Evolutionary conservation across 1,139 yeast species (phyloP), one percentile per base, ranked within the genome.

Genomic region (Yamadazyma triangularis): DNA sequence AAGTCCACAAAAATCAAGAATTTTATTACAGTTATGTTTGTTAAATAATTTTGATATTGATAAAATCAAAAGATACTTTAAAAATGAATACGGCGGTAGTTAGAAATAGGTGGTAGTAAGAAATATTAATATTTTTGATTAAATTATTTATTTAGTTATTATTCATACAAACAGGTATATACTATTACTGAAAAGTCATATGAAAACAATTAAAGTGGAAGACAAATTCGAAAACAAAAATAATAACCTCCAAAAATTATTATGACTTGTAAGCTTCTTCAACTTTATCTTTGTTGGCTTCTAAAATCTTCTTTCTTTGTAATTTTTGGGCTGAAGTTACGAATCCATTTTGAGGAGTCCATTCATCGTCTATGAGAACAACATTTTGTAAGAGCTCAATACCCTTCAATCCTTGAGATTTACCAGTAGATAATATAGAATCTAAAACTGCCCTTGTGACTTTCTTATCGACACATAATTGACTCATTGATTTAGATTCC

Each of bases 261-360:
- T n/a, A n/a, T 18, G 7, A 21, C n/a, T 4, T 19, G 22, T 28
- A 29, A 26, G 38, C 36, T 13, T 25, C 38, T n/a, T 79, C 82
- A 42, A 83, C 86, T 38, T 67, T 64, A 14, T 64, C 67, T 52
- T 77, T 56, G 49, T 76, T 79, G 38, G 77, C 77, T 25, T 70
- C 77, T 51, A 87, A 67, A 55, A 93, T 93, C 71, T 84, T 85
- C 72, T 77, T 86, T 70, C 99, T 82, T 68, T 91, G 96, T 49
- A 93, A 73, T 63, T 93, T 93, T 65, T 91, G 97, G 19, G 98
- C 98, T 40, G 94, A 79, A 8, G 97, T 88, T 35, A 91, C 93
- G 45, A 69, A 84, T 2, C 96, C 97, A 53, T 81, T 86, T 60
- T 87, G 94, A 28, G 98, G 97, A 30, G 97, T 89, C 97, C 98